Evolutionary conservation across 805 yeast species (phyloP).

Genomic region (Tetrapisispora phaffii): DNA sequence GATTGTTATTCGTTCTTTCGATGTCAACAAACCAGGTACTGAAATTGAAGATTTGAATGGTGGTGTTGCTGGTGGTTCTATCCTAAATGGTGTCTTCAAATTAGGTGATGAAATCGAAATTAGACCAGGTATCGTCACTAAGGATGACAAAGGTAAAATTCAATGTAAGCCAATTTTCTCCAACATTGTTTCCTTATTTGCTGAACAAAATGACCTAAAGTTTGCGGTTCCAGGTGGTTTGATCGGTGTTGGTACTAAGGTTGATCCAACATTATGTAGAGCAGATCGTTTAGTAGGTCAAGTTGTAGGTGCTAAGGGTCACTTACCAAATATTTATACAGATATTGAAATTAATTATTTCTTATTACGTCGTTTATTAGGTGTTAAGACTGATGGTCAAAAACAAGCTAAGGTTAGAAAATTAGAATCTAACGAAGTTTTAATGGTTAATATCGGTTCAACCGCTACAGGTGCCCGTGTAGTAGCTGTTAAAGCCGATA

Average conservation of each 20-base stretch:
- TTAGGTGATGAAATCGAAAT: slow-evolving; percentile 97
- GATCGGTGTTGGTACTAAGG: slow-evolving; percentile 98
- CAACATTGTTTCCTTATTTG: slow-evolving; percentile 85
- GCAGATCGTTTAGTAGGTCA: slow-evolving; percentile 99
- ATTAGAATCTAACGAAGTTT: slow-evolving; percentile 85
- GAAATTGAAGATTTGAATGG: slow-evolving; percentile 95
- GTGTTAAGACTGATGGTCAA: slow-evolving; percentile 97
- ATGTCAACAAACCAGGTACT: slow-evolving; percentile 97
- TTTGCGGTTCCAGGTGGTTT: slow-evolving; percentile 99
- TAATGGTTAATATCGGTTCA: slow-evolving; percentile 98
- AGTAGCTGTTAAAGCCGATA: slow-evolving; percentile 94
- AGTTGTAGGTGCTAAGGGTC: slow-evolving; percentile 95
- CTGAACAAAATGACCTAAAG: slow-evolving; percentile 94
- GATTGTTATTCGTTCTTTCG: slow-evolving; percentile 96
- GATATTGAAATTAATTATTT: slow-evolving; percentile 97
- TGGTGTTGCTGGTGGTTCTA: slow-evolving; percentile 99
- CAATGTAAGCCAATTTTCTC: slow-evolving; percentile 95
- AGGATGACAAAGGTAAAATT: slow-evolving; percentile 77
- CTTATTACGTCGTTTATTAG: slow-evolving; percentile 89
- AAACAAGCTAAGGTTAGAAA: slow-evolving; percentile 95
- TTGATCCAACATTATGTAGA: slow-evolving; percentile 97
- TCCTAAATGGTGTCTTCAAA: slow-evolving; percentile 91
- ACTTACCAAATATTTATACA: slow-evolving; percentile 90
- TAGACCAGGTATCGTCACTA: slow-evolving; percentile 97
- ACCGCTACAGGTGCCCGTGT: slow-evolving; percentile 99